phyloP scores from a whole-genome alignment of 768 basidiomycete genomes.

The Amanita rimosa region DNA sequence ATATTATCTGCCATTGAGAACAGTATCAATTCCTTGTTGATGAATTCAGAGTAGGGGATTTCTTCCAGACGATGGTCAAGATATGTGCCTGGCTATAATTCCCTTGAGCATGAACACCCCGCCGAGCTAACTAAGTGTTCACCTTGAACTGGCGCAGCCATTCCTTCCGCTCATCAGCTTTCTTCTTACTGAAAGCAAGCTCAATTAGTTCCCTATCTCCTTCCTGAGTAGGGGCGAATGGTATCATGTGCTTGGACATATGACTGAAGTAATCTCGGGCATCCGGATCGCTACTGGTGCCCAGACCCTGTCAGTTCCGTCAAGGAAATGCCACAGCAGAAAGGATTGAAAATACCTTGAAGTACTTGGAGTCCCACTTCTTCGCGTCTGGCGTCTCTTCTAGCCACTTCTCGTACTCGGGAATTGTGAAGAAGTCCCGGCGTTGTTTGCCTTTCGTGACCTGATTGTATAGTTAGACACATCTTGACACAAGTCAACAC shows the following conservation, averaged over 20 bases:
- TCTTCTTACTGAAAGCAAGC: constrained; percentile 99
- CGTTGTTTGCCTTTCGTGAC: constrained; percentile 70
- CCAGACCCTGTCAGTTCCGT: constrained; percentile 62
- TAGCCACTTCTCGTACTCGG: constrained; percentile 91
- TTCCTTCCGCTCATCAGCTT: constrained; percentile 95
- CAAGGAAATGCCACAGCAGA: not conserved
- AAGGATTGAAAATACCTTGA: constrained; percentile 59
- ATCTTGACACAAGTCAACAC: not conserved
- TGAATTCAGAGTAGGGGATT: constrained; percentile 87
- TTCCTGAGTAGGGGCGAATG: constrained; percentile 70
- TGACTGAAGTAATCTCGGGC: constrained; percentile 88
- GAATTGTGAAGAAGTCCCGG: constrained; percentile 92
- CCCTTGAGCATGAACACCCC: constrained; percentile 5
- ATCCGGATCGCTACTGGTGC: constrained; percentile 83
- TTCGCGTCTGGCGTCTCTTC: constrained; percentile 63
- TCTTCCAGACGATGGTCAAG: constrained; percentile 82
- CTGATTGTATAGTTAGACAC: constrained; percentile 19
- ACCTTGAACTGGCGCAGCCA: constrained; percentile 94
- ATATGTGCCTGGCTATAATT: constrained; percentile 76
- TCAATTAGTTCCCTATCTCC: constrained; percentile 89
- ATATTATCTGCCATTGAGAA: constrained; percentile 99
- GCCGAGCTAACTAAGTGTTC: not conserved
- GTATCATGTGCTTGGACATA: constrained; percentile 91
- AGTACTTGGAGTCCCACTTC: constrained; percentile 92
- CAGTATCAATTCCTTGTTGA: constrained; percentile 94